Base-by-base conservation (phyloP, 768 basidiomycete species). In the Kwoniella heveanensis region DNA sequence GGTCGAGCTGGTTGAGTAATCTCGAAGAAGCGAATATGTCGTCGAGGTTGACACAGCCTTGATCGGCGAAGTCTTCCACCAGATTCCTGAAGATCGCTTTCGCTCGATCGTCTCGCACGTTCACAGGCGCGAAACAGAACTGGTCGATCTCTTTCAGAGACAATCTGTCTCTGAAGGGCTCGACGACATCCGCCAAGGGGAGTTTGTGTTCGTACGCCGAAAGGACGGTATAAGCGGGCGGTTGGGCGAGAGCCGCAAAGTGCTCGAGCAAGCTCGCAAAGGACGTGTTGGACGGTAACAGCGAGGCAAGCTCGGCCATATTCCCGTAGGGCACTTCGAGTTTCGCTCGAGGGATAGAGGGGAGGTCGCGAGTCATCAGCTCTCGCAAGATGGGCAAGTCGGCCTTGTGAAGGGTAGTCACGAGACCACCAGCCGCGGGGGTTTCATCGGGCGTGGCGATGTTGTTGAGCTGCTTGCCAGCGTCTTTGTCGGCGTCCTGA, bases 391-490 rank as follows among this genome's bases (percentile, higher is more conserved):
- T 80, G 0, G 84, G 83, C 12, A 96, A 83, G 75, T 93, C 90
- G 1, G 81, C 74, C 1, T 81, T 75, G 47, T 83, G 76, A n/a
- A 95, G 76, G 0, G 92, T 89, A 0, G 92, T 93, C 8, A 87
- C 88, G 30, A 84, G 83, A 24, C 94, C 92, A 7, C 84, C 85
- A 0, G 84, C 77, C 2, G 60, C 63, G 10, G 65, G 51, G 36
- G 24, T 55, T 39, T 64, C 68, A 46, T 66, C 60, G 1, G 55
- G 57, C 2, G 57, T 26, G 21, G 66, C 30, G 65, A 67, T 69
- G 46, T 71, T 70, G 13, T 71, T 68, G 1, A 68, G 13, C 15
- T 22, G 51, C 7, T 54, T 56, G 6, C 19, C 36, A 12, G 53
- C 66, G 36, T 48, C 21, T 48, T 25, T 5, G 63, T 68, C 19